Conservation (phyloP, 345 rosid species). For the Ceriops decandra region DNA sequence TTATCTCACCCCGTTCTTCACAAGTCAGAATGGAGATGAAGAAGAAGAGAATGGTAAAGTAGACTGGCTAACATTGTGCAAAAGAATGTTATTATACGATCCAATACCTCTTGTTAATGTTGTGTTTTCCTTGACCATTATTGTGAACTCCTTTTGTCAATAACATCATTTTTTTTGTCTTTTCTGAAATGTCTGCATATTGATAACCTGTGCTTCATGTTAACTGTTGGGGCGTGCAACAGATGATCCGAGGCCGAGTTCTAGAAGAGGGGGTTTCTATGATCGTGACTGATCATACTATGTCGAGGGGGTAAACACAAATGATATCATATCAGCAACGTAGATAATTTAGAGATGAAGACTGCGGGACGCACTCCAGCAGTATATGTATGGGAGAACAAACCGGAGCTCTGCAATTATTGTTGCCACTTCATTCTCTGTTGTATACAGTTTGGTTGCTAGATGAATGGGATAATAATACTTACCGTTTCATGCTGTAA, state of each 20-base stretch:
- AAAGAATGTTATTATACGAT: not conserved
- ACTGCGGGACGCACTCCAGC: not conserved
- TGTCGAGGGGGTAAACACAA: not conserved
- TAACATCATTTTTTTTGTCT: too few relatives aligned
- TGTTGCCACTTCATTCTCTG: not conserved
- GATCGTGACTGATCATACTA: constrained; percentile 30
- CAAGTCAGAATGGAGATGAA: constrained; percentile 72
- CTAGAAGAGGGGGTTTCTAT: constrained; percentile 36
- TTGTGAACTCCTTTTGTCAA: too few relatives aligned
- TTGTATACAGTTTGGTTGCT: not conserved
- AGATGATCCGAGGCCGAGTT: constrained; percentile 45
- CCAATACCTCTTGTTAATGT: too few relatives aligned
- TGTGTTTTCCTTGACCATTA: too few relatives aligned
- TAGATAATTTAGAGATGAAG: constrained; percentile 16
- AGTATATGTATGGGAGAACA: not conserved
- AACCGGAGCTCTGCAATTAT: not conserved
- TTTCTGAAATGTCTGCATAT: too few relatives aligned
- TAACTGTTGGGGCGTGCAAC: constrained; percentile 6
- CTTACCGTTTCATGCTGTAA: not conserved
- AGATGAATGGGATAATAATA: not conserved
- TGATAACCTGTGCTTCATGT: too few relatives aligned
- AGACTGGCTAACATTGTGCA: not conserved
- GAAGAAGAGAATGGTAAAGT: constrained; percentile 57
- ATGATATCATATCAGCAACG: not conserved
- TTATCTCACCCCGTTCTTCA: constrained; percentile 81